phyloP scores from a whole-genome alignment of 345 rosid species.

The Eutrema heterophyllum region DNA sequence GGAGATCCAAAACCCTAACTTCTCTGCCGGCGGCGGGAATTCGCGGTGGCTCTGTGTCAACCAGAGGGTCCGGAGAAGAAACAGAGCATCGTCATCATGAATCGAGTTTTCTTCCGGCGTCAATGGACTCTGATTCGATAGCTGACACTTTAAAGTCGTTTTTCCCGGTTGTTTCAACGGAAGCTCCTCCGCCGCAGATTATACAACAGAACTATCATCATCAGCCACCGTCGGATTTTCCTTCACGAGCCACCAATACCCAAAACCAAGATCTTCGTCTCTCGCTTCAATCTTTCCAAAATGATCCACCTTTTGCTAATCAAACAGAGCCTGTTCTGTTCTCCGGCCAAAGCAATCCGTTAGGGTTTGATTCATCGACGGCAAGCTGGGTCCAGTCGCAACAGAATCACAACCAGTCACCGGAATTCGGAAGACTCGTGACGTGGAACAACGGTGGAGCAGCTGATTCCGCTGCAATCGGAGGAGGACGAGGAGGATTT shows the following conservation, averaged over 20 bases:
- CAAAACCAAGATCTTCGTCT: slow-evolving; percentile 84
- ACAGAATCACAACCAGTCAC: slow-evolving; percentile 48
- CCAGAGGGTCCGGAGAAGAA: slow-evolving; percentile 10
- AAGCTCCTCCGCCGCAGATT: slow-evolving; percentile 33
- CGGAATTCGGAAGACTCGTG: slow-evolving; percentile 47
- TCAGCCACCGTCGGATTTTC: slow-evolving; percentile 47
- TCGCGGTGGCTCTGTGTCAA: slow-evolving; percentile 15
- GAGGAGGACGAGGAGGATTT: slow-evolving; percentile 48
- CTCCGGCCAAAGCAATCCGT: slow-evolving; percentile 38
- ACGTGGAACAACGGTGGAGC: slow-evolving; percentile 50
- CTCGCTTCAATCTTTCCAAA: slow-evolving; percentile 72
- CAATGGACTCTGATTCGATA: slow-evolving; percentile 64
- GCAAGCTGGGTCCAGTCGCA: slow-evolving; percentile 47
- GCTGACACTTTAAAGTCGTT: slow-evolving; percentile 84
- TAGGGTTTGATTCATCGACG: slow-evolving; percentile 46
- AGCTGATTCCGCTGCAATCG: slow-evolving; percentile 14
- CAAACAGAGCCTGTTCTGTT: slow-evolving; percentile 47
- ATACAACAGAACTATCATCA: slow-evolving; percentile 37
- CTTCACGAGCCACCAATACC: slow-evolving; percentile 56
- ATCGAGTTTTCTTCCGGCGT: slow-evolving; percentile 57
- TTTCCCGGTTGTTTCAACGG: slow-evolving; percentile 55
- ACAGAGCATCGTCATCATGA: slow-evolving; percentile 18
- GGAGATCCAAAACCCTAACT: not conserved
- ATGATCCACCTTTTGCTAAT: slow-evolving; percentile 47
- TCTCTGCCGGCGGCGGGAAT: slow-evolving; percentile 4